phyloP scores from a whole-genome alignment of 1,139 yeast species.

The Nakaseomyces delphensis region DNA sequence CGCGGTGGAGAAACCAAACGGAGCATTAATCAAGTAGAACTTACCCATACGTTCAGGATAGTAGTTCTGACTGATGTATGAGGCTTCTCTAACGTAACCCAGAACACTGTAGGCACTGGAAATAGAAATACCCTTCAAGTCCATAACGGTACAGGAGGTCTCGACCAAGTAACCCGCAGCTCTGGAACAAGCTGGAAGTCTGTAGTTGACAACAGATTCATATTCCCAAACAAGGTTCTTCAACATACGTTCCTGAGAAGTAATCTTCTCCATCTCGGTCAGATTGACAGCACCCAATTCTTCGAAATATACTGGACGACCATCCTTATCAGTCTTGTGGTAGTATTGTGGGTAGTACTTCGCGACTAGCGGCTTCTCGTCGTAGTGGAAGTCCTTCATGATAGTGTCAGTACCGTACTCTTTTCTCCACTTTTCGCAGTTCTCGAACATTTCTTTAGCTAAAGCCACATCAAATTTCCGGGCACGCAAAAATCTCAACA shows the following conservation, averaged over 20 bases:
- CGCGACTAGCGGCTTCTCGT: constrained; percentile 85
- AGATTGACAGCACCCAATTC: constrained; percentile 88
- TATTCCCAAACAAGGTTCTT: constrained; percentile 96
- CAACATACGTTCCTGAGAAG: constrained; percentile 93
- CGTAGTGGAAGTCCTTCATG: constrained; percentile 76
- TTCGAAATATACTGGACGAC: constrained; percentile 91
- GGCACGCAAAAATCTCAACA: constrained; percentile 87
- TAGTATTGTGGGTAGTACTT: constrained; percentile 91
- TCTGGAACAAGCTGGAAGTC: constrained; percentile 94
- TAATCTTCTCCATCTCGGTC: constrained; percentile 83
- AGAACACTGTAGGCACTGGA: constrained; percentile 78
- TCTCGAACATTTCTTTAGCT: constrained; percentile 73
- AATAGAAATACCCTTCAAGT: constrained; percentile 86
- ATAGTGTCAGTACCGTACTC: constrained; percentile 83
- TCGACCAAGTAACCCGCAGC: constrained; percentile 69
- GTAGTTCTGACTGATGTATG: constrained; percentile 89
- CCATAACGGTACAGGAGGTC: constrained; percentile 93
- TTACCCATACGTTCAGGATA: constrained; percentile 99
- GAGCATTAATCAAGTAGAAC: constrained; percentile 91
- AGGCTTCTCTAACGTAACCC: constrained; percentile 84
- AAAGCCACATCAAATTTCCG: constrained; percentile 80
- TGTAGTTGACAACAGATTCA: constrained; percentile 72
- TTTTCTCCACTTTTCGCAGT: constrained; percentile 87
- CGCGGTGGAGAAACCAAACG: constrained; percentile 93
- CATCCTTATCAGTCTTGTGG: constrained; percentile 94